Conservation (phyloP, 768 basidiomycete species). For the Pulveroboletus sp. region DNA sequence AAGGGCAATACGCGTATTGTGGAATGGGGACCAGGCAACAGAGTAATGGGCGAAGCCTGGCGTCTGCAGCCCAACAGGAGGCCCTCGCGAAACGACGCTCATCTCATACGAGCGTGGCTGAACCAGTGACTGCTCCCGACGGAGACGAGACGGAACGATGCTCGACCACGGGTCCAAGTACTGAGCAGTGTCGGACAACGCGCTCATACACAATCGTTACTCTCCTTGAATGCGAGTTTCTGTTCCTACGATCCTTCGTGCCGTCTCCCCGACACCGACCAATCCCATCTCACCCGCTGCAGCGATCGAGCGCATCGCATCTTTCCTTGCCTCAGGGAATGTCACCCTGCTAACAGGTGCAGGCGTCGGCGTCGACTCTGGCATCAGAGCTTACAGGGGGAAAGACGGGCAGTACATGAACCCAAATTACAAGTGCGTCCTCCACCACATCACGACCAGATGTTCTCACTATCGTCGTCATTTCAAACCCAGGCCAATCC, state of each 20-base stretch:
- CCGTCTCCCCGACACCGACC: slow-evolving; percentile 36
- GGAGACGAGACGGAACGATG: no score
- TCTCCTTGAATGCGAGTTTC: slow-evolving; percentile 61
- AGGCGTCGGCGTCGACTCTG: slow-evolving; percentile 92
- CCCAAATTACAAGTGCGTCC: slow-evolving; percentile 75
- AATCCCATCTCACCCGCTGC: slow-evolving; percentile 41
- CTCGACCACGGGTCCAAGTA: no score
- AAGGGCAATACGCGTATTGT: slow-evolving; percentile 65
- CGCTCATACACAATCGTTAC: no score
- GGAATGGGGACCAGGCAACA: slow-evolving; percentile 83
- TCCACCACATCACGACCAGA: no score
- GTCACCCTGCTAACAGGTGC: slow-evolving; percentile 81
- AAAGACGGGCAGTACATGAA: slow-evolving; percentile 82
- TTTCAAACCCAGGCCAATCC: slow-evolving; percentile 46
- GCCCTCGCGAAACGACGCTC: slow-evolving; percentile 24
- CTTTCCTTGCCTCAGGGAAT: slow-evolving; percentile 68
- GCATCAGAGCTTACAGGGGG: slow-evolving; percentile 92
- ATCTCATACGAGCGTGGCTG: slow-evolving; percentile 17
- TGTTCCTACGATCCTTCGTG: slow-evolving; percentile 68
- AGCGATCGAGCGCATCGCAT: slow-evolving; percentile 56
- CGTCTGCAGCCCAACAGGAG: slow-evolving; percentile 57
- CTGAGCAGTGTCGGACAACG: no score
- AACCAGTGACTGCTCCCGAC: no score
- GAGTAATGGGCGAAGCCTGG: slow-evolving; percentile 83
- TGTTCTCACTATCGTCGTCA: neutral